Conservation (phyloP, 768 basidiomycete genomes). For the Leccinum obscurum region DNA sequence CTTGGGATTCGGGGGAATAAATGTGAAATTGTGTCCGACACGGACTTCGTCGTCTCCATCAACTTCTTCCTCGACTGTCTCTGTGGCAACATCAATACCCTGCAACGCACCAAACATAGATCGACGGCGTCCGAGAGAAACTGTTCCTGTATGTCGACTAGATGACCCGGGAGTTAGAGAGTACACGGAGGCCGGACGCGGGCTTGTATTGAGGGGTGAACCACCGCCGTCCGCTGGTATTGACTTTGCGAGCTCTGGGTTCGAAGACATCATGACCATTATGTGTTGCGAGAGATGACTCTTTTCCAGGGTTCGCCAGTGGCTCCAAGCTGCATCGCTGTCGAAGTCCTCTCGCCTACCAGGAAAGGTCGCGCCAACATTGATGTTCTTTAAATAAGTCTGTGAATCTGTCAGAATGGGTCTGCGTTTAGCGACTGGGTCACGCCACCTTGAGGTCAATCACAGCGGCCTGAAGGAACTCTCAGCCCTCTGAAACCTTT, state of each 20-base stretch:
- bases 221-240: constrained; percentile 50
- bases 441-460: constrained; percentile 76
- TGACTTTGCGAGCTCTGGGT: constrained; percentile 84
- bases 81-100: constrained; percentile 31
- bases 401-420: constrained; percentile 15
- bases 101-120: constrained; percentile 47
- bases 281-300: constrained; percentile 86
- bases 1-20: constrained; percentile 86
- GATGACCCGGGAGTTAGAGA: constrained; percentile 38
- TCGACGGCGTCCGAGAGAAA: constrained; percentile 66
- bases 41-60: constrained; percentile 69
- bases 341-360: constrained; percentile 87
- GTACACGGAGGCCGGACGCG: constrained; percentile 61
- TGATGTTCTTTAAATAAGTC: constrained; percentile 92
- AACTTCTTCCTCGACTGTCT: constrained; percentile 40
- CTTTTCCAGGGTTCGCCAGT: constrained; percentile 83
- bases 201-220: constrained; percentile 25
- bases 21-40: constrained; percentile 80
- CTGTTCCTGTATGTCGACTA: constrained; percentile 55
- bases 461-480: constrained; percentile 65
- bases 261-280: constrained; percentile 80
- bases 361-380: constrained; percentile 79
- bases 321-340: constrained; percentile 76
- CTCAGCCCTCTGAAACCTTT: neutral
- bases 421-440: neutral